Conservation (phyloP, 768 basidiomycete genomes). For the Daedaleopsis nitida region DNA sequence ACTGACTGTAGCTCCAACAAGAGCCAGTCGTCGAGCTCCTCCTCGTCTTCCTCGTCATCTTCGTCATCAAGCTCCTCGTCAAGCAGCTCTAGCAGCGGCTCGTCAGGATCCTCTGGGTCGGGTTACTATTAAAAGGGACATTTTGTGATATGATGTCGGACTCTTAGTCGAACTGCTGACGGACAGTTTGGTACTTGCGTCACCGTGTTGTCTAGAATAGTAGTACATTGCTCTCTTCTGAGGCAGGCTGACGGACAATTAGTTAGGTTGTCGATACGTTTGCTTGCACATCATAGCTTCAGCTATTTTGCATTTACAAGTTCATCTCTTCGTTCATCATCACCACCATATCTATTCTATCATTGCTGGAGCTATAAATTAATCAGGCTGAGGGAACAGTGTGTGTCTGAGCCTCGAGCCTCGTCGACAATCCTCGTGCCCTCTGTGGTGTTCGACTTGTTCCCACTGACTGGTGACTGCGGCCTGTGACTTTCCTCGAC, state of each 20-base stretch:
- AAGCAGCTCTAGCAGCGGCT: background rate
- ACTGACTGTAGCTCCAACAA: background rate
- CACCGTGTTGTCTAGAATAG: conserved; percentile 5
- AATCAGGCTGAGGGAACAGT: conserved; percentile 15
- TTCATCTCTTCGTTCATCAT: background rate
- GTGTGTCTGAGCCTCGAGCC: too few relatives aligned
- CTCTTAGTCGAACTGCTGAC: conserved; percentile 20
- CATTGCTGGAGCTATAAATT: conserved; percentile 23
- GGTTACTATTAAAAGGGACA: conserved; percentile 18
- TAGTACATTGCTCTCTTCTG: background rate
- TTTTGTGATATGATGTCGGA: conserved; percentile 10
- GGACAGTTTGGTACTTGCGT: conserved; percentile 21
- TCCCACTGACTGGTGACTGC: too few relatives aligned
- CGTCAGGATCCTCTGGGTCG: conserved; percentile 2
- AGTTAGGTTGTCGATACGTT: conserved; percentile 16
- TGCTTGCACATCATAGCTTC: conserved; percentile 15
- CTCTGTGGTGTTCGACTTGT: background rate
- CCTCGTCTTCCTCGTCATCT: background rate
- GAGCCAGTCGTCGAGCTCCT: background rate
- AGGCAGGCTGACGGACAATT: conserved; percentile 11
- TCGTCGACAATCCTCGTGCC: too few relatives aligned
- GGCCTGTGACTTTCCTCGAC: too few relatives aligned
- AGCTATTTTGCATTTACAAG: conserved; percentile 7
- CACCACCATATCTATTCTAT: conserved; percentile 17
- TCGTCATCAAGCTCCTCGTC: background rate